These are phyloP conservation scores for Cladophialophora exuberans DNA, from an alignment of 2,329 filamentous ascomycete genomes.

Conservation along the genomic window DNA sequence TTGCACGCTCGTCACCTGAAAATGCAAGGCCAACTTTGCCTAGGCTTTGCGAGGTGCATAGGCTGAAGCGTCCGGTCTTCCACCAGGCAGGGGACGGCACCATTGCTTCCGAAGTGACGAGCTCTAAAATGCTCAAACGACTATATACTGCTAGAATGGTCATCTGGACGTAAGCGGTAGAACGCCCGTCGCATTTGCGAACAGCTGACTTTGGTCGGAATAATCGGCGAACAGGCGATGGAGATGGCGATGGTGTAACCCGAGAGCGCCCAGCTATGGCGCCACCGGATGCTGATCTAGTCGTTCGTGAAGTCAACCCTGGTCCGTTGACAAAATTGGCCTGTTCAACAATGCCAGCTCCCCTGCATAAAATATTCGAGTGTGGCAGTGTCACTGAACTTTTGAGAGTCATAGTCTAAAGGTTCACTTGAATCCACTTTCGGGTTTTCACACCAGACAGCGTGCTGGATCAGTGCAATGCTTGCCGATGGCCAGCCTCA, in stretches of 20 bases:
- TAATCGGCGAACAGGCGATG: constrained; percentile 7
- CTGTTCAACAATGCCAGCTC: not conserved
- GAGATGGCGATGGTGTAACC: not conserved
- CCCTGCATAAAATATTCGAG: constrained; percentile 1
- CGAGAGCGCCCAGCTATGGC: not conserved
- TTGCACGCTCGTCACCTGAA: constrained; percentile 14
- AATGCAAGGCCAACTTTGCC: not conserved
- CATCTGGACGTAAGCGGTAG: too few relatives aligned
- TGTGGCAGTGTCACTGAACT: not conserved
- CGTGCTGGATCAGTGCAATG: too few relatives aligned
- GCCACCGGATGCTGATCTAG: constrained; percentile 7
- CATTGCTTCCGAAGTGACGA: too few relatives aligned
- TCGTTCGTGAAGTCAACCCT: constrained; percentile 6
- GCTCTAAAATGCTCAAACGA: too few relatives aligned
- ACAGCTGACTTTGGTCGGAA: not conserved
- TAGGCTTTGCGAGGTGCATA: constrained; percentile 16
- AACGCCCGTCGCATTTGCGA: not conserved
- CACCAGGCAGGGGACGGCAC: not conserved
- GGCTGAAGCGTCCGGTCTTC: not conserved
- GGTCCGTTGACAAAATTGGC: not conserved
- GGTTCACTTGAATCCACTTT: too few relatives aligned
- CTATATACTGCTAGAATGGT: too few relatives aligned
- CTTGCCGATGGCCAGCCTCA: too few relatives aligned
- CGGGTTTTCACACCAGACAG: too few relatives aligned
- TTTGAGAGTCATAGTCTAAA: too few relatives aligned